Evolutionary conservation across 768 basidiomycete species (phyloP).

Genomic region (Lactifluus subvellereus): DNA sequence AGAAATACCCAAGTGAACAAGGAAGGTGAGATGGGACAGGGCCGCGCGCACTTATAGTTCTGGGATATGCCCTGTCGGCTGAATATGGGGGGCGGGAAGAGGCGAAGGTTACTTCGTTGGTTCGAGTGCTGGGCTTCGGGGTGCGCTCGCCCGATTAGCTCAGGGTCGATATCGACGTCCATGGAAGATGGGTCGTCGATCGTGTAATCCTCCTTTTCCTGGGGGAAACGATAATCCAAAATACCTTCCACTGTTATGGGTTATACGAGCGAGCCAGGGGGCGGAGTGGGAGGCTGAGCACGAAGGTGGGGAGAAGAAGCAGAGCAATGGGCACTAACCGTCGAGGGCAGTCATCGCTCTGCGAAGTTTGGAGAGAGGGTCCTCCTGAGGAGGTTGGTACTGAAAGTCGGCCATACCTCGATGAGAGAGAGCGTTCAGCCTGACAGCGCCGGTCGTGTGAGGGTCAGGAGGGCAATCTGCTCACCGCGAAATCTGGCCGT

Average conservation of each 20-base stretch:
- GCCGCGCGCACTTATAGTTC: constrained; percentile 60
- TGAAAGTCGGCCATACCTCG: constrained; percentile 93
- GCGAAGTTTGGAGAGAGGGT: constrained; percentile 65
- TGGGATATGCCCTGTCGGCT: constrained; percentile 75
- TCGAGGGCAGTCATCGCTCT: constrained; percentile 75
- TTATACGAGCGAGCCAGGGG: neutral
- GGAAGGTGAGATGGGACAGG: no score
- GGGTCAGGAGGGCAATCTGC: constrained; percentile 26
- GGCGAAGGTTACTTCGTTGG: constrained; percentile 54
- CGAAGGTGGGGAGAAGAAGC: neutral
- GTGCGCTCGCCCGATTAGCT: constrained; percentile 26
- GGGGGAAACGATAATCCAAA: constrained; percentile 59
- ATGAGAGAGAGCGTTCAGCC: neutral
- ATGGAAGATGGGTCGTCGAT: constrained; percentile 33
- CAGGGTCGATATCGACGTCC: constrained; percentile 46
- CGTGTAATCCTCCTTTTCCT: constrained; percentile 60
- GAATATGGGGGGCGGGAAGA: constrained; percentile 88
- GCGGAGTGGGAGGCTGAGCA: neutral
- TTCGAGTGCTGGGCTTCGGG: constrained; percentile 19
- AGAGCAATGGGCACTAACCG: constrained; percentile 43
- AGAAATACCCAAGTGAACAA: neutral
- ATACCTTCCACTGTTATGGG: constrained; percentile 60
- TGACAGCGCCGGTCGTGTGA: neutral
- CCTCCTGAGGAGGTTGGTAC: constrained; percentile 67
- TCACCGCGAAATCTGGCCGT: constrained; percentile 87